Conservation (phyloP, 306 rosid genomes). For the Castanea mollissima region DNA sequence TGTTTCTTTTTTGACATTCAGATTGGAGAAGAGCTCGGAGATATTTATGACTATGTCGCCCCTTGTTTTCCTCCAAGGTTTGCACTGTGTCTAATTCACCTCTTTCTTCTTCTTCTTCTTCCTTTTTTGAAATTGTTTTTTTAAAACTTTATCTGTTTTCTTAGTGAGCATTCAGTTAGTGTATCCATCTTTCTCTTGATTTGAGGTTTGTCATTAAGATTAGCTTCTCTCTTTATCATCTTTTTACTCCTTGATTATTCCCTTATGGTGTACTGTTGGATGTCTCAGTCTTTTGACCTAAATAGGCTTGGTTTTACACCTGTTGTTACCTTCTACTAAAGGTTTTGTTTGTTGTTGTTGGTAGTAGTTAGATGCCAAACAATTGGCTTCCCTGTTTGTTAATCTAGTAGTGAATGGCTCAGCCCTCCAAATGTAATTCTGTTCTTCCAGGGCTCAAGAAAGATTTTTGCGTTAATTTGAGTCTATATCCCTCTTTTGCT, state of each 20-base stretch:
- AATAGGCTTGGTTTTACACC: neutral
- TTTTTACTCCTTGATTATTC: neutral
- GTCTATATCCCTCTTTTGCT: neutral
- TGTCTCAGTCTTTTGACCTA: conserved; percentile 5
- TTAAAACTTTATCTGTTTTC: conserved; percentile 4
- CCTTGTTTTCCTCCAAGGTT: conserved; percentile 99
- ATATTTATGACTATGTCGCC: conserved; percentile 84
- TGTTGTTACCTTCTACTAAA: neutral
- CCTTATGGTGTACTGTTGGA: neutral
- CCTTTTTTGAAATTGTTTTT: neutral
- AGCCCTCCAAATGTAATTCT: neutral
- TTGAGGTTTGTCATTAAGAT: conserved; percentile 16
- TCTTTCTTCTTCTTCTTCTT: neutral
- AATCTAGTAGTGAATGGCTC: neutral
- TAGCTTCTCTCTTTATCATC: conserved; percentile 16
- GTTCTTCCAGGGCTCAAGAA: neutral
- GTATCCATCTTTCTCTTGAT: conserved; percentile 17
- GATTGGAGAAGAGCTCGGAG: conserved; percentile 98
- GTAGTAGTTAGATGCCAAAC: neutral
- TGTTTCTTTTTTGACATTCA: conserved; percentile 36
- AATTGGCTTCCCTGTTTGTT: neutral
- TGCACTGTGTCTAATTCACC: conserved; percentile 23
- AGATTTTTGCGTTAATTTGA: neutral
- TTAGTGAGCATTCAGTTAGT: conserved; percentile 20
- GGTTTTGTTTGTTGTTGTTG: neutral